phyloP scores from a whole-genome alignment of 139 green algal genomes.

The Yamagishiella unicocca region DNA sequence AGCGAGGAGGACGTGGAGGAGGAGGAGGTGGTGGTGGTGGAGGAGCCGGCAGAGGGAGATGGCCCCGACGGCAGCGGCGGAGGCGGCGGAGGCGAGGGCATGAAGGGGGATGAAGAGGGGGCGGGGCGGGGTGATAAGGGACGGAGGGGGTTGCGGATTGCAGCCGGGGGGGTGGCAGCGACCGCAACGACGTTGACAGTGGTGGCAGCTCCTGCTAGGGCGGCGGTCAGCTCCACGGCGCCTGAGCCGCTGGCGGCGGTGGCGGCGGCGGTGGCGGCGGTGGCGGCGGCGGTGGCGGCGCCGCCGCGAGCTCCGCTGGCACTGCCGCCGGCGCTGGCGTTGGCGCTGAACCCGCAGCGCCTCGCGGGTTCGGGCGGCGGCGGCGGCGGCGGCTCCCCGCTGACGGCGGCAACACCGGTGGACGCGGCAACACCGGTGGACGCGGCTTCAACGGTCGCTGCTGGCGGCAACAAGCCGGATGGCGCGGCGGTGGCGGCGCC shows the following conservation, averaged over 20 bases:
- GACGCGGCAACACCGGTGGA: neutral
- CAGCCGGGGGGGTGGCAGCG: too few relatives aligned
- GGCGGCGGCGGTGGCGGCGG: neutral
- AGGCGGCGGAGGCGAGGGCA: neutral
- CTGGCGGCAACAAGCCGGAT: neutral
- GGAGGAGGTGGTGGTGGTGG: neutral
- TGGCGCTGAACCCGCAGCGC: neutral
- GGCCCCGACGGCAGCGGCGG: neutral
- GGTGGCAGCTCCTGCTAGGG: too few relatives aligned
- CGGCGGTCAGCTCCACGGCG: too few relatives aligned
- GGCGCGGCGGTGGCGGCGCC: neutral
- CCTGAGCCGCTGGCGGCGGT: neutral
- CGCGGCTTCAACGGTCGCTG: neutral
- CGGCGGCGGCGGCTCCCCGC: too few relatives aligned
- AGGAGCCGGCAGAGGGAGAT: neutral
- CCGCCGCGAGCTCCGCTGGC: neutral
- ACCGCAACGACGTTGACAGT: too few relatives aligned
- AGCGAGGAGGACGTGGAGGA: neutral
- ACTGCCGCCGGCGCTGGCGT: slow-evolving; percentile 4
- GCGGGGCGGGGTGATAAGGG: too few relatives aligned
- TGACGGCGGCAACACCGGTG: neutral
- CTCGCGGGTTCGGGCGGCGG: neutral
- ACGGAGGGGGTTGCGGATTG: too few relatives aligned
- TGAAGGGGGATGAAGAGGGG: too few relatives aligned
- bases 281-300: neutral